Conservation (phyloP, 805 yeast species). For the Ogataea sp. region DNA sequence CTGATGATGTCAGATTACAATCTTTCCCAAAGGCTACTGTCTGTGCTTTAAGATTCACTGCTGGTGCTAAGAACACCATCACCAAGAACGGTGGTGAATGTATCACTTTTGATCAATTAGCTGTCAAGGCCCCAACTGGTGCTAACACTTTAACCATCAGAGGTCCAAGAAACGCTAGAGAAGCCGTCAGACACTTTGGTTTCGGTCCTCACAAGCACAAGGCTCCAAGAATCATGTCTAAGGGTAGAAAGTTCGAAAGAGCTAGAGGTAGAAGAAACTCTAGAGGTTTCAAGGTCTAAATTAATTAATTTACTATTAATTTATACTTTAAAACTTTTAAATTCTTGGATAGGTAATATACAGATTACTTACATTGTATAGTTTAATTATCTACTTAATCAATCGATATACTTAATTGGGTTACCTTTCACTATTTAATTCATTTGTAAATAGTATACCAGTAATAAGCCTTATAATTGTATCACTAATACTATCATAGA, state of each 20-base stretch:
- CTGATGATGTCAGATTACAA: conserved; percentile 92
- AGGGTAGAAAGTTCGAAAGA: conserved; percentile 99
- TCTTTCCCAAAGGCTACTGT: conserved; percentile 95
- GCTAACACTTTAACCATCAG: conserved; percentile 95
- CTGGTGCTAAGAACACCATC: conserved; percentile 97
- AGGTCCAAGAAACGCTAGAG: conserved; percentile 99
- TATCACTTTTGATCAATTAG: conserved; percentile 98
- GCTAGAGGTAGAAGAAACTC: conserved; percentile 99
- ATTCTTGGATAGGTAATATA: no score
- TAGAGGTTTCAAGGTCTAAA: conserved; percentile 99
- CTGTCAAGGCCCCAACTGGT: conserved; percentile 99
- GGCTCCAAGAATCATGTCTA: conserved; percentile 97
- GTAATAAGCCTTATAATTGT: neutral
- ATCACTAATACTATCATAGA: neutral
- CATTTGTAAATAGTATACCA: no score
- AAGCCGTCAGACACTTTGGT: conserved; percentile 99
- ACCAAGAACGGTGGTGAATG: conserved; percentile 99
- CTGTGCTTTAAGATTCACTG: conserved; percentile 99
- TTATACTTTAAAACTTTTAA: no score
- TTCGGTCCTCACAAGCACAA: conserved; percentile 99
- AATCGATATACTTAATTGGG: no score
- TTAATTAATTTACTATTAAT: conserved; percentile 7
- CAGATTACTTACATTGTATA: no score
- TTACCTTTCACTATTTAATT: no score
- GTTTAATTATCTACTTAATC: no score